phyloP scores from a whole-genome alignment of 2,329 filamentous ascomycete species.

The Arthroderma sp. region DNA sequence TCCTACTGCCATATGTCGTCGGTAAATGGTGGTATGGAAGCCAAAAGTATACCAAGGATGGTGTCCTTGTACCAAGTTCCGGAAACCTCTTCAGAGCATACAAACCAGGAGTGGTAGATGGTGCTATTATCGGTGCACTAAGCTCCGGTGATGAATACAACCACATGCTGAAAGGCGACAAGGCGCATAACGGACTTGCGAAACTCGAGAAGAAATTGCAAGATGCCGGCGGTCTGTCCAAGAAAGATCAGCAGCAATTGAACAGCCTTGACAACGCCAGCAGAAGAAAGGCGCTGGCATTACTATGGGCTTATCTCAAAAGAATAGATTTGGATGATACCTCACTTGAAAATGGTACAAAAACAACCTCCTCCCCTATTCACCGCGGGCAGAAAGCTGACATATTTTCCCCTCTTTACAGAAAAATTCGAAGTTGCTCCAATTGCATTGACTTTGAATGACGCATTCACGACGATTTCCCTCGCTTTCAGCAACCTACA shows the following conservation, averaged over 20 bases:
- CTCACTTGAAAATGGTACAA: slow-evolving; percentile 52
- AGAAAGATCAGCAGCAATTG: slow-evolving; percentile 63
- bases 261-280: slow-evolving; percentile 67
- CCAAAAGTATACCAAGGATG: slow-evolving; percentile 83
- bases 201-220: slow-evolving; percentile 73
- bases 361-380: neutral
- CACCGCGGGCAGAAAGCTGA: neutral
- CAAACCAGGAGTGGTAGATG: slow-evolving; percentile 67
- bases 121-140: slow-evolving; percentile 64
- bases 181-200: slow-evolving; percentile 64
- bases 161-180: slow-evolving; percentile 59
- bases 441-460: slow-evolving; percentile 70
- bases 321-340: slow-evolving; percentile 72
- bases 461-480: slow-evolving; percentile 74
- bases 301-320: slow-evolving; percentile 91
- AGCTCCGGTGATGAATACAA: slow-evolving; percentile 81
- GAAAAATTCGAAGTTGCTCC: slow-evolving; percentile 84
- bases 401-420: slow-evolving; percentile 14
- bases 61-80: slow-evolving; percentile 81
- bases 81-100: slow-evolving; percentile 92
- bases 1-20: slow-evolving; percentile 82
- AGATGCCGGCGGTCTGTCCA: slow-evolving; percentile 49
- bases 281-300: slow-evolving; percentile 71
- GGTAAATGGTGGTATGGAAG: slow-evolving; percentile 99
- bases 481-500: slow-evolving; percentile 75